A percentile compares a stretch with the other conserved stretches of the same genome.
Conservation (phyloP, 495 filamentous ascomycete genomes). For the Thozetella sp. region DNA sequence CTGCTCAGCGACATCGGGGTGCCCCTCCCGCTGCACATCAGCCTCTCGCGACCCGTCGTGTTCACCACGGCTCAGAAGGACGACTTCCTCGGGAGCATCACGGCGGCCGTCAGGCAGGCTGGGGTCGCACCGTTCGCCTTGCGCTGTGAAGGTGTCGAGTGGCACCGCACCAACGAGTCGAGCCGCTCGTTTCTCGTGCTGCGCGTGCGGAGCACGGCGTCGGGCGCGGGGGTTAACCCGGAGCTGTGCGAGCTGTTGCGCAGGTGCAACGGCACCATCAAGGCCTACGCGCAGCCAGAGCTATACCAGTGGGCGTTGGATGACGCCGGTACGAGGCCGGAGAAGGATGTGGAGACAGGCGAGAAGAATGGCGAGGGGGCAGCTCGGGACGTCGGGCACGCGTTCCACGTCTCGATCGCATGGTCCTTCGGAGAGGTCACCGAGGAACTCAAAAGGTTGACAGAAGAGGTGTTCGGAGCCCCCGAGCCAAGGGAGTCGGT, state of each 20-base stretch:
- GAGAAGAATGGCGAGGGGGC: constrained; percentile 17
- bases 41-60: constrained; percentile 75
- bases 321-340: constrained; percentile 31
- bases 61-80: constrained; percentile 68
- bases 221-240: constrained; percentile 30
- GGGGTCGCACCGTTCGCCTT: constrained; percentile 37
- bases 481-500: constrained; percentile 14
- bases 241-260: constrained; percentile 65
- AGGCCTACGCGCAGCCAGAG: constrained; percentile 65
- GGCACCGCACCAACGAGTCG: constrained; percentile 56
- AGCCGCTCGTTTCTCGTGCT: constrained; percentile 89
- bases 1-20: constrained; percentile 75
- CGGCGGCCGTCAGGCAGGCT: constrained; percentile 18
- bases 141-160: constrained; percentile 27
- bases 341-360: neutral
- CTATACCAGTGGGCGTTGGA: constrained; percentile 54
- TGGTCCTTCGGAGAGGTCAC: constrained; percentile 64
- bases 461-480: constrained; percentile 23
- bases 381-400: constrained; percentile 20
- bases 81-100: constrained; percentile 55
- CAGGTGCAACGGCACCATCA: constrained; percentile 64
- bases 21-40: constrained; percentile 86
- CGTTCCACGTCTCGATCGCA: constrained; percentile 81
- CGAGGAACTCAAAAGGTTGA: constrained; percentile 30
- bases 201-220: constrained; percentile 34